Evolutionary conservation across 305 asterid species (phyloP), one percentile per base, ranked within the genome.

Genomic region (Striga hermonthica): DNA sequence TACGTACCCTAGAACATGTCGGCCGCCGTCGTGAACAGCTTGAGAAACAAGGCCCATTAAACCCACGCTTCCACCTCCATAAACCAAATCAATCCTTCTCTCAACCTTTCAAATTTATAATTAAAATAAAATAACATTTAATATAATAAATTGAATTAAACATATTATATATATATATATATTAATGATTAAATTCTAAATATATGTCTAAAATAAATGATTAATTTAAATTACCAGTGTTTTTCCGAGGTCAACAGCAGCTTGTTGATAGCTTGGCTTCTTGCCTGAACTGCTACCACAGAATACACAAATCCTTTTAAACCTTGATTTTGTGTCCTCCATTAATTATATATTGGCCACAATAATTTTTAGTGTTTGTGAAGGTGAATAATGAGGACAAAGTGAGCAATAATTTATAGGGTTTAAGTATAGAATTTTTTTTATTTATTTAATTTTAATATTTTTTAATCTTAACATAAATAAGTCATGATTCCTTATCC

Each of bases 1-100:
- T 45, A 9, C 6, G 44, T 83, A 89, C 97, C 98, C 98, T 71
- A 92, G 90, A 76, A 92, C 97, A 83, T 89, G 98, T 73, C 96
- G 93, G 69, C 98, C 98, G 48, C 97, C 98, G 84, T 87, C 96
- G 87, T 92, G 97, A 87, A 87, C 97, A 63, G 96, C 98, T 87
- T 89, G 97, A 82, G 98, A 92, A 87, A 92, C 91, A 78, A 92
- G 95, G 75, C 98, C 98, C 98, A 92, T 92, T 75, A 92, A 74
- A 59, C 98, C 98, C 85, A 92, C 87, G 90, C 98, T 92, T 75
- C 98, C 98, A 70, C 98, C 98, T 78, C 98, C 98, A 80, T 91
- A 91, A 4, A 91, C 97, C 83, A 91, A 86, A 85, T 89, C 95
- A 80, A 91, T 85, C 78, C 86, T 87, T 76, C 80, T 87, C 75